Conservation (phyloP, 768 basidiomycete species). For the Pleurotus giganteus region DNA sequence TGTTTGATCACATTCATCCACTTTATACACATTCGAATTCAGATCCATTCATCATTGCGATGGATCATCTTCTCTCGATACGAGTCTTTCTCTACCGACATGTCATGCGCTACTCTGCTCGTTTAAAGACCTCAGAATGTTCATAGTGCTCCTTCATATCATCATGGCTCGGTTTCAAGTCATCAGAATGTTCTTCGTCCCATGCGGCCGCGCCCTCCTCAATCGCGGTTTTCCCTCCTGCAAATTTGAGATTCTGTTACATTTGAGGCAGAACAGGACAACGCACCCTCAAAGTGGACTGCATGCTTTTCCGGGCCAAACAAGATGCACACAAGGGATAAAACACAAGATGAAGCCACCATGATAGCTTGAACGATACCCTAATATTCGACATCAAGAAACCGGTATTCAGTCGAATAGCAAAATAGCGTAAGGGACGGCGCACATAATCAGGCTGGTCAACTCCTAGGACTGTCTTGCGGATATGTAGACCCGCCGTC, state of each 20-base stretch:
- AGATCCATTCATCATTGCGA: too few species aligned
- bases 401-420: background rate
- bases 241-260: background rate
- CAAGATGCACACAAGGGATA: conserved; percentile 9
- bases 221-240: background rate
- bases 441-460: conserved; percentile 16
- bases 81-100: too few species aligned
- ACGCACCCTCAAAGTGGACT: conserved; percentile 13
- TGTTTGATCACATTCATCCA: too few species aligned
- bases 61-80: too few species aligned
- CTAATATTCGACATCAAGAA: conserved; percentile 3
- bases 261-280: background rate
- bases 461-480: conserved; percentile 8
- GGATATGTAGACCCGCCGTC: conserved; percentile 12
- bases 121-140: too few species aligned
- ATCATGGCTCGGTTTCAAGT: background rate
- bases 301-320: conserved; percentile 16
- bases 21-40: too few species aligned
- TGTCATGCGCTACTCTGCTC: too few species aligned
- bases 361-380: conserved; percentile 16
- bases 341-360: conserved; percentile 15
- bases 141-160: background rate
- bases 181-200: background rate
- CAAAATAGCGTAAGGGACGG: background rate
- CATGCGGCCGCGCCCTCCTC: background rate